Evolutionary conservation across 2,329 filamentous ascomycete genomes (phyloP).

Genomic region (Colletotrichum shisoi): DNA sequence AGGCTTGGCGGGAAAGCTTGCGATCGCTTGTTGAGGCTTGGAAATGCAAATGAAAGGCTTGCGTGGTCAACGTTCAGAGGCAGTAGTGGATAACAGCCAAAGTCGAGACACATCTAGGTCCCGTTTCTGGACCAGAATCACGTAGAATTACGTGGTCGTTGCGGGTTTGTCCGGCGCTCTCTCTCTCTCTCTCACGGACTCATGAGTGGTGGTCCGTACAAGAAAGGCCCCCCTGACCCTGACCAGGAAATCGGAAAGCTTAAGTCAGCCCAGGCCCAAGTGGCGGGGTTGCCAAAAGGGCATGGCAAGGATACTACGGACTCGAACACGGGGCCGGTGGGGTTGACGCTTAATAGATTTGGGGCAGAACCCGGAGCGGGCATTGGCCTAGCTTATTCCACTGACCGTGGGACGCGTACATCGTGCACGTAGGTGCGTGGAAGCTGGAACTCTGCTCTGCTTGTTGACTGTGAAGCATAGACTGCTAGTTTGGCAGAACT

Average conservation of each 20-base stretch:
- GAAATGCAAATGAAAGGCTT: too few species aligned
- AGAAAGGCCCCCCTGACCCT: neutral
- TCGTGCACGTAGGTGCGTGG: slow-evolving; percentile 1
- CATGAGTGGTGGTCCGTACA: neutral
- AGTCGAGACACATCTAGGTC: neutral
- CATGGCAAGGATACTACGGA: neutral
- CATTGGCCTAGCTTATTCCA: slow-evolving; percentile 5
- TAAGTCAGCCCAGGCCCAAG: neutral
- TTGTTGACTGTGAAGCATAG: slow-evolving; percentile 5
- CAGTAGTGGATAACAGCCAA: neutral
- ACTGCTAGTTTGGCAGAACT: slow-evolving; percentile 21
- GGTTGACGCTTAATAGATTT: neutral
- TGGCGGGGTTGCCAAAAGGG: slow-evolving; percentile 5
- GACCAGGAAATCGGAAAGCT: neutral
- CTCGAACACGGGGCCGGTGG: neutral
- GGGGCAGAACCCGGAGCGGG: neutral
- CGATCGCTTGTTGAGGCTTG: neutral
- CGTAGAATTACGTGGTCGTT: neutral
- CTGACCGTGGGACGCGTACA: neutral
- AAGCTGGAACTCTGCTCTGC: slow-evolving; percentile 6
- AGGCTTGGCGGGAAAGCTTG: too few species aligned
- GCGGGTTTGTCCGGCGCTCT: neutral
- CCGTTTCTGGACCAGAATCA: neutral
- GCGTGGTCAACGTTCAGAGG: neutral
- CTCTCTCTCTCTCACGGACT: neutral